Percentiles rank a stretch among this genome's conserved stretches.
Evolutionary conservation across 1,284 basidiomycete genomes (phyloP).

Genomic region (Ustilago xerochloae): DNA sequence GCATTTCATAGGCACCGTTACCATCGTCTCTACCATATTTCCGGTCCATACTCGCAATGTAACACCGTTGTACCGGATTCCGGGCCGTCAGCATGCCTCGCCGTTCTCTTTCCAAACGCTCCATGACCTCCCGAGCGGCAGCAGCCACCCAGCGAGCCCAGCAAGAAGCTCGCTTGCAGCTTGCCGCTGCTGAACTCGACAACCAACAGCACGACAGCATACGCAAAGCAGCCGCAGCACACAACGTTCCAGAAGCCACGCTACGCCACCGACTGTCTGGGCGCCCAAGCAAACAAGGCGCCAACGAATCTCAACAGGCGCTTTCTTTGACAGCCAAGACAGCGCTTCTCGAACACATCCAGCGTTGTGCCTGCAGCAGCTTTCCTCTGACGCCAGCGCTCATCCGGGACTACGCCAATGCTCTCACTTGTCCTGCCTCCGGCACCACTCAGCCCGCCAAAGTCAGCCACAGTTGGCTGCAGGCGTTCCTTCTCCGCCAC

Average conservation of each 20-base stretch:
- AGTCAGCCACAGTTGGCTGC: conserved; percentile 3
- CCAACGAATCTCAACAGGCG: neutral
- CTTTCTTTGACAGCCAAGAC: conserved; percentile 4
- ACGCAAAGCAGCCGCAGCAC: conserved; percentile 3
- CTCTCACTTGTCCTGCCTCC: neutral
- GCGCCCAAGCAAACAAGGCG: neutral
- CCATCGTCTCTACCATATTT: neutral
- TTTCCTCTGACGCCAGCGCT: conserved; percentile 7
- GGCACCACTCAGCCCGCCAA: neutral
- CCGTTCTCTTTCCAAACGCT: neutral
- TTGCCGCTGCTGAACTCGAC: neutral
- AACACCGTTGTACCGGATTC: neutral
- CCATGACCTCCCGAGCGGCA: neutral
- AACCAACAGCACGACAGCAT: neutral
- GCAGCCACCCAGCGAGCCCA: neutral
- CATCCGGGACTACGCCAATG: conserved; percentile 5
- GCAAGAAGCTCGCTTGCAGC: neutral
- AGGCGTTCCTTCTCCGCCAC: conserved; percentile 12
- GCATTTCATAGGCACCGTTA: neutral
- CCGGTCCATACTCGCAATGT: neutral
- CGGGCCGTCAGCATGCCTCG: neutral
- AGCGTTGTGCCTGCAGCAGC: conserved; percentile 9
- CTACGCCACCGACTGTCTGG: conserved; percentile 2
- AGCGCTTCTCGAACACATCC: conserved; percentile 12
- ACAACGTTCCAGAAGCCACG: conserved; percentile 5